Percentiles rank a stretch among this genome's conserved stretches.
These are phyloP conservation scores for grape (Vitis vinifera) DNA, from an alignment of 164 flowering plant genomes.

Conservation along the genomic window ASM3070453v1 NC_081809.1:12489001-12489500, in stretches of 20 bases:
- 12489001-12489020: conserved; percentile 59
- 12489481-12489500: too few relatives aligned
- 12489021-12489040: conserved; percentile 38
- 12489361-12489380: too few relatives aligned
- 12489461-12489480: too few relatives aligned
- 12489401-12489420: too few relatives aligned
- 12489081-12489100: conserved; percentile 34
- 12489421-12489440: too few relatives aligned
- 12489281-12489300: conserved; percentile 53
- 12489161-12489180: conserved; percentile 57
- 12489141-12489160: conserved; percentile 47
- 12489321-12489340: too few relatives aligned
- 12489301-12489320: background rate
- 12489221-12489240: conserved; percentile 44
- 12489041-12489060: conserved; percentile 69
- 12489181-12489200: conserved; percentile 41
- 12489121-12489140: conserved; percentile 56
- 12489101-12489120: conserved; percentile 41
- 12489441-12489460: too few relatives aligned
- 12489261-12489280: conserved; percentile 61
- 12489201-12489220: conserved; percentile 52
- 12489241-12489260: conserved; percentile 52
- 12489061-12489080: conserved; percentile 73
- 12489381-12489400: too few relatives aligned
- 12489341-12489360: too few relatives aligned